Base-by-base conservation (phyloP, 495 filamentous ascomycete species). In the Penicillium atrosanguineum region DNA sequence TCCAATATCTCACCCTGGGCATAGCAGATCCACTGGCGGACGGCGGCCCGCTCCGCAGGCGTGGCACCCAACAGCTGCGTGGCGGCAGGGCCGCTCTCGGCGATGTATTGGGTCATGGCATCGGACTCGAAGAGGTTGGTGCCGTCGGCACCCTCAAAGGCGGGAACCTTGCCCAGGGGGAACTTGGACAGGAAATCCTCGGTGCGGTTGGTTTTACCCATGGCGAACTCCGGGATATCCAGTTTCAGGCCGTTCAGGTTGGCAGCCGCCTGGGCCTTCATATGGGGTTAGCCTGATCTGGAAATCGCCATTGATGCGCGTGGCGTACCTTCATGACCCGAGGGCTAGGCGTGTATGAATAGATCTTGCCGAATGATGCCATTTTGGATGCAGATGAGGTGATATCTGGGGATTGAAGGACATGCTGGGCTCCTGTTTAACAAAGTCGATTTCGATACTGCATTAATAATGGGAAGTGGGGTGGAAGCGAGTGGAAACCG, bases 151-250 rank as follows among this genome's bases (percentile, higher is more conserved):
- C 63, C 70, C 55, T 80, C 76, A 62, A 85, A 79, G 43, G 75
- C 76, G 37, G 83, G 83, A 18, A 83, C 77, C 52, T 84, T 85
- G 65, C 82, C 83, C 20, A 79, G 49, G 15, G 82, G 82, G 70
- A 85, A 86, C 60, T 85, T 86, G 71, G 79, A 56, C 21, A 81
- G 66, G 71, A 76, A 84, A 2, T 77, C 76, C 6, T 76, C 72
- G 15, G 70, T 68, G 15, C 54, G 55, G 70, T 83, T 85, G 61
- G 72, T 79, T 20, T 71, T 66, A 55, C 64, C 58, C 54, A 73
- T 63, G 44, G 49, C 49, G 67, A 81, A 84, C 47, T 63, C 67
- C 15, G 72, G 69, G 25, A 70, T 20, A 12, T 64, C 50, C 16
- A 85, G 21, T 18, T 74, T 65, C 47, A 83, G 72, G 56, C 70